A percentile compares a stretch with the other conserved stretches of the same genome.
Evolutionary conservation across 73 alveolate species (phyloP).

Genomic region (Paramecium sexaurelia): DNA sequence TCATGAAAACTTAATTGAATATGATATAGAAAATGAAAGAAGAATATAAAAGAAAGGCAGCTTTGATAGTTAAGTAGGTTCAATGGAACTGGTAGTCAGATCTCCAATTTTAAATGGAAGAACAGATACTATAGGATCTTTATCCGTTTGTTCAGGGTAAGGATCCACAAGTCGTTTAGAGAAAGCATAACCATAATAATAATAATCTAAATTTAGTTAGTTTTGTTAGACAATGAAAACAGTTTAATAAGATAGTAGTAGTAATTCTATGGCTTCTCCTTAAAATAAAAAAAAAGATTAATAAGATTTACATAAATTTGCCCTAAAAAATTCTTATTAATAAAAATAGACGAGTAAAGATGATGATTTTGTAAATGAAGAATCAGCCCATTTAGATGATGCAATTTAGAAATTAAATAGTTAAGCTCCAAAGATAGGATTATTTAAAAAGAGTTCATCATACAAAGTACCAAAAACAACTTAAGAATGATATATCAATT

Average conservation of each 20-base stretch:
- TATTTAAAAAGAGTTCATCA: neutral
- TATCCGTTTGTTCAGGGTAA: conserved; percentile 10
- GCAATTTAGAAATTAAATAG: neutral
- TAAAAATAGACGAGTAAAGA: neutral
- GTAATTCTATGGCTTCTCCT: neutral
- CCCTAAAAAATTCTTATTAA: neutral
- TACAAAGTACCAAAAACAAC: neutral
- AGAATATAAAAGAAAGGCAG: conserved; percentile 7
- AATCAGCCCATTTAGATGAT: neutral
- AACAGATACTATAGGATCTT: conserved; percentile 50
- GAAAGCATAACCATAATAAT: neutral
- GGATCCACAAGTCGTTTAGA: neutral
- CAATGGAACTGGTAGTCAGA: conserved; percentile 27
- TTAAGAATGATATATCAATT: neutral
- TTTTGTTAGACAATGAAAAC: neutral
- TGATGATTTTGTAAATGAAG: conserved; percentile 14
- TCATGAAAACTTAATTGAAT: neutral
- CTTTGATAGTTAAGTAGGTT: conserved; percentile 15
- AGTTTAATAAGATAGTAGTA: neutral
- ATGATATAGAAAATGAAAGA: conserved; percentile 31
- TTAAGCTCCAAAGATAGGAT: neutral
- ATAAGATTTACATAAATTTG: neutral
- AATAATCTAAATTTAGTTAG: neutral
- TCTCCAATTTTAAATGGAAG: conserved; percentile 55
- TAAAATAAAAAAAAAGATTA: neutral